Percentiles rank a stretch among this genome's conserved stretches.
phyloP scores from a whole-genome alignment of 2,329 filamentous ascomycete genomes.

The Fusarium guadeloupense region DNA sequence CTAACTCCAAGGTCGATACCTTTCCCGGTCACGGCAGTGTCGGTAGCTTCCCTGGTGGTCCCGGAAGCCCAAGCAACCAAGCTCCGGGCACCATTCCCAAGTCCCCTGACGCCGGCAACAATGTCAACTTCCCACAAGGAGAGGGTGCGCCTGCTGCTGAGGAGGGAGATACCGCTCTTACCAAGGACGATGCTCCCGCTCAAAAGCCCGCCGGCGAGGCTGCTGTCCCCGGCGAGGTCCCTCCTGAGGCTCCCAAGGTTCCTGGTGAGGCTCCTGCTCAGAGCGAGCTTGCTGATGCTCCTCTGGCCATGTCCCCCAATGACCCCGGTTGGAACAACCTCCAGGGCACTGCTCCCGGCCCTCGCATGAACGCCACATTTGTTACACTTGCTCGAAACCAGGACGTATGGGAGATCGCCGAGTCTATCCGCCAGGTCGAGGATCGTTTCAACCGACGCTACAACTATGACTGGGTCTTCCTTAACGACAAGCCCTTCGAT shows the following conservation, averaged over 20 bases:
- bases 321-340: constrained; percentile 64
- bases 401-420: constrained; percentile 95
- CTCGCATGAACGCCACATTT: constrained; percentile 95
- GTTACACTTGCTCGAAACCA: constrained; percentile 93
- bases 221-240: constrained; percentile 8
- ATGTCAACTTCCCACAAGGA: constrained; percentile 39
- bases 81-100: constrained; percentile 36
- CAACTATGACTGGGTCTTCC: constrained; percentile 99
- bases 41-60: constrained; percentile 38
- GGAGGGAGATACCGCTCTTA: constrained; percentile 24
- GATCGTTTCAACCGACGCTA: constrained; percentile 97
- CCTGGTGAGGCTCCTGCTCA: constrained; percentile 49
- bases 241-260: constrained; percentile 14
- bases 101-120: constrained; percentile 30
- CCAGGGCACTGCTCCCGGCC: constrained; percentile 65
- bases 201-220: constrained; percentile 35
- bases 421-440: constrained; percentile 95
- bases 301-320: constrained; percentile 61
- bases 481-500: constrained; percentile 96
- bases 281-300: constrained; percentile 13
- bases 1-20: constrained; percentile 62
- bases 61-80: constrained; percentile 32
- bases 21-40: constrained; percentile 42
- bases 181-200: constrained; percentile 31
- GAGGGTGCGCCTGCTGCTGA: constrained; percentile 26